Evolutionary conservation across 352 stramenopile genomes (phyloP).

Genomic region (Lagenidium sp.): DNA sequence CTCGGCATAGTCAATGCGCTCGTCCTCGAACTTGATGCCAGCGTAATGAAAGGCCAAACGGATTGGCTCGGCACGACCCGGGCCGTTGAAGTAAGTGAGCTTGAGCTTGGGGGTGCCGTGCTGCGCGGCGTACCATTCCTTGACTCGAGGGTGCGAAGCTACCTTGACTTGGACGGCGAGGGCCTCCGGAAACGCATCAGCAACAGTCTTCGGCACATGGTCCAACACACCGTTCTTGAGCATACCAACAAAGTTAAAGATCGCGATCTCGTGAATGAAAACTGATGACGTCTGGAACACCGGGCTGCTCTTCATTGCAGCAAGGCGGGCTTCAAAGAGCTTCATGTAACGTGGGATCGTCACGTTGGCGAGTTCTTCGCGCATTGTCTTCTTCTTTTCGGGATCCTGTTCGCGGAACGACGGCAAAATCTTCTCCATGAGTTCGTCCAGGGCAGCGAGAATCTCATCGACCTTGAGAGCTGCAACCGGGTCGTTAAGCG

Average conservation of each 20-base stretch:
- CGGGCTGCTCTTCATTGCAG: slow-evolving; percentile 14
- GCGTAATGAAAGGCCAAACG: slow-evolving; percentile 51
- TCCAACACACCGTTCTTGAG: slow-evolving; percentile 18
- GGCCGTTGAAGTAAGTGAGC: slow-evolving; percentile 52
- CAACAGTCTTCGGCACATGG: slow-evolving; percentile 21
- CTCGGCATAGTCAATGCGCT: slow-evolving; percentile 23
- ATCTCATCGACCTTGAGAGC: slow-evolving; percentile 25
- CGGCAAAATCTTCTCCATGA: slow-evolving; percentile 10
- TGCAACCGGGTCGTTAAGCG: slow-evolving; percentile 16
- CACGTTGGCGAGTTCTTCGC: slow-evolving; percentile 17
- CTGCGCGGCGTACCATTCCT: slow-evolving; percentile 21
- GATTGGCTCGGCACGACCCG: slow-evolving; percentile 34
- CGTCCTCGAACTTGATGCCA: slow-evolving; percentile 51
- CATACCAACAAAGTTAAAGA: slow-evolving; percentile 15
- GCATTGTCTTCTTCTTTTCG: slow-evolving; percentile 24
- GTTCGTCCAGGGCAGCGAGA: slow-evolving; percentile 17
- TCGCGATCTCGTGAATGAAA: slow-evolving; percentile 20
- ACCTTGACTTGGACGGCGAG: slow-evolving; percentile 12
- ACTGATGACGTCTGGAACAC: slow-evolving; percentile 12
- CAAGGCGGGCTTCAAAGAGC: slow-evolving; percentile 19
- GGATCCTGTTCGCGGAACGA: slow-evolving; percentile 19
- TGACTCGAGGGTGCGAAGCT: slow-evolving; percentile 17
- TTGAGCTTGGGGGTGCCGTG: slow-evolving; percentile 22
- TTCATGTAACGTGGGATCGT: slow-evolving; percentile 18
- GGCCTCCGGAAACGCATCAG: slow-evolving; percentile 10